Base-by-base conservation (phyloP, 1,284 basidiomycete species). In the Naganishia sp. region DNA sequence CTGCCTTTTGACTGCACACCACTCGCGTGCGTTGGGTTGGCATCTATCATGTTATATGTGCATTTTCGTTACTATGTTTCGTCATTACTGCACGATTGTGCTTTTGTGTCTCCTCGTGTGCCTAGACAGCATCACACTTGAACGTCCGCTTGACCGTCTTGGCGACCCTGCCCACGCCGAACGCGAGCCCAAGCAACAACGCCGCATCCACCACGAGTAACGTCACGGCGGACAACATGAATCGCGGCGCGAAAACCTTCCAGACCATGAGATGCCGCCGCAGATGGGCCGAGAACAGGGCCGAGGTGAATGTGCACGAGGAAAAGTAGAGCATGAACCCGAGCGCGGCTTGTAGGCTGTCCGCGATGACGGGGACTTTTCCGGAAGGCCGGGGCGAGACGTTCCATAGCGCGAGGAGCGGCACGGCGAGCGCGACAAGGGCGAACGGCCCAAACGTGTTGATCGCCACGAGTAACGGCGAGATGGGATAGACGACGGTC, bases 241-340 rank as follows among this genome's bases (percentile, higher is more conserved):
- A 95, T 67, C 94, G 82, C 59, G 96, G 96, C 36, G 94, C 94
- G 76, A 98, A 99, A 6, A 97, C 88, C 80, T 98, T 98, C 93
- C 95, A 99, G 44, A 98, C 93, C 94, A 99, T 98, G 71, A 99
- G 79, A 78, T 99, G 96, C 48, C 95, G 78, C 65, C 93, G 80
- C 64, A 98, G 82, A 74, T 87, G 85, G 3, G 89, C 88, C 0
- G 92, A 88, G 67, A 87, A 88, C 6, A 86, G 77, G 4, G 91
- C 87, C 10, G 86, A 86, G 3, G 89, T 86, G 6, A 95, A 75
- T 0, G 91, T 79, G 36, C 96, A 75, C 3, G 82, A 73, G 3
- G 84, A 78, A 75, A 89, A 88, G 76, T 94, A 94, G 2, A 87
- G 79, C 80, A 87, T 83, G 68, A 90, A 81, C 0, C 85, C 87